A percentile compares a stretch with the other conserved stretches of the same genome.
These are phyloP conservation scores for Blastobotrys americana DNA, from an alignment of 805 yeast genomes.

Conservation along the genomic window DNA sequence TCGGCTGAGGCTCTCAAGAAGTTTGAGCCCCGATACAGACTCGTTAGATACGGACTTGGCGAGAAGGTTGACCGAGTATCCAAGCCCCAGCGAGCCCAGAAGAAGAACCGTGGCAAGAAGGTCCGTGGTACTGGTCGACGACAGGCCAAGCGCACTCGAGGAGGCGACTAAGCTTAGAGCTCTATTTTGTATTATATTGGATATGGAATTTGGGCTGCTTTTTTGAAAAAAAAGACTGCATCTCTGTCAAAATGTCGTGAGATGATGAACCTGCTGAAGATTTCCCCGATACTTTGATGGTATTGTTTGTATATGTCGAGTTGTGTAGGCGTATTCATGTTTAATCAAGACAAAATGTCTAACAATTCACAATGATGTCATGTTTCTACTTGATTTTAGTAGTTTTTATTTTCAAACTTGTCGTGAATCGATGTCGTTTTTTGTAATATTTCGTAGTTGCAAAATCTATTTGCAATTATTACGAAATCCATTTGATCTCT, in stretches of 20 bases:
- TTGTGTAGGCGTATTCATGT: too few relatives aligned
- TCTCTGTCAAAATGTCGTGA: neutral
- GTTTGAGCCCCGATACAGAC: conserved; percentile 99
- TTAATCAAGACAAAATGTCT: too few relatives aligned
- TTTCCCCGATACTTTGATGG: too few relatives aligned
- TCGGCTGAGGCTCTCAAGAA: conserved; percentile 95
- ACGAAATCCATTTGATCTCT: too few relatives aligned
- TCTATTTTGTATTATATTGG: neutral
- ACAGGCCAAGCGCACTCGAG: conserved; percentile 59
- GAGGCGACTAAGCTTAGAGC: conserved; percentile 16
- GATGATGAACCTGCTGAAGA: neutral
- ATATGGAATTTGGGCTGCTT: too few relatives aligned
- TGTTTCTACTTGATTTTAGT: too few relatives aligned
- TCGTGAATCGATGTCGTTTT: too few relatives aligned
- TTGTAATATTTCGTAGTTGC: too few relatives aligned
- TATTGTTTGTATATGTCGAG: too few relatives aligned
- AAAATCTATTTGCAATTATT: too few relatives aligned
- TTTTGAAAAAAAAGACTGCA: neutral
- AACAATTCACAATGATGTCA: too few relatives aligned
- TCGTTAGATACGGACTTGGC: conserved; percentile 97
- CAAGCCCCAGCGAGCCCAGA: conserved; percentile 99
- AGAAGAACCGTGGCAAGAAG: conserved; percentile 99
- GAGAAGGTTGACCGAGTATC: conserved; percentile 93
- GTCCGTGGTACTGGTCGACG: conserved; percentile 96
- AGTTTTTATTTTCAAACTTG: too few relatives aligned